A percentile compares a stretch with the other conserved stretches of the same genome.
phyloP scores from a whole-genome alignment of 345 rosid genomes.

The Sisymbrium altissimum region DNA sequence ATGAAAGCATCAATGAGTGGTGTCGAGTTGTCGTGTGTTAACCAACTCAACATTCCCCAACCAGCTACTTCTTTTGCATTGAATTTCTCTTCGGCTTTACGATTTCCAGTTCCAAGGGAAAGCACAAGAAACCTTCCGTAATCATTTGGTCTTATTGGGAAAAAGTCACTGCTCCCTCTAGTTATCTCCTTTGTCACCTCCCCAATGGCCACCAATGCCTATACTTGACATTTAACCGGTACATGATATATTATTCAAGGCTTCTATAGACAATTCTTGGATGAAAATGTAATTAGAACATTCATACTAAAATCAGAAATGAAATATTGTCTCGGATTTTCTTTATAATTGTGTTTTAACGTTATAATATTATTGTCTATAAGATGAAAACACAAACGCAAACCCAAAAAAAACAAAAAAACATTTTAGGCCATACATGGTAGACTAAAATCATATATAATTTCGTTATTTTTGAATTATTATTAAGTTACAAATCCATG shows the following conservation, averaged over 20 bases:
- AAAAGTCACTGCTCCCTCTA: conserved; percentile 38
- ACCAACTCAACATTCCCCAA: conserved; percentile 73
- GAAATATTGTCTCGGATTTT: not conserved
- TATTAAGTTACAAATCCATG: not conserved
- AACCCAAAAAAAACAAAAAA: not conserved
- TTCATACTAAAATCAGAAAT: not conserved
- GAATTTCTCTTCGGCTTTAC: conserved; percentile 39
- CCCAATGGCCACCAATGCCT: conserved; percentile 54
- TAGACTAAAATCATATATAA: not conserved
- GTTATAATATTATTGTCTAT: not conserved
- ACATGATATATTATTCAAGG: not conserved
- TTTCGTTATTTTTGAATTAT: not conserved
- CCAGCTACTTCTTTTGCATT: conserved; percentile 44
- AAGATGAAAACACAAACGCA: not conserved
- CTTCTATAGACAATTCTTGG: not conserved
- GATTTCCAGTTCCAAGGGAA: conserved; percentile 59
- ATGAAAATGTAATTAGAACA: not conserved
- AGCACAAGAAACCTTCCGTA: conserved; percentile 49
- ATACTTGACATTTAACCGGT: not conserved
- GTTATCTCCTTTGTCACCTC: conserved; percentile 50
- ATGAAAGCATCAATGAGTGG: conserved; percentile 56
- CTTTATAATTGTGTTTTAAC: not conserved
- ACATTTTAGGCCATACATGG: not conserved
- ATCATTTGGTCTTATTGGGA: conserved; percentile 44
- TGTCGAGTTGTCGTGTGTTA: conserved; percentile 42